Conservation (phyloP, 352 stramenopile genomes). For the Pythium rhizo-oryzae region DNA sequence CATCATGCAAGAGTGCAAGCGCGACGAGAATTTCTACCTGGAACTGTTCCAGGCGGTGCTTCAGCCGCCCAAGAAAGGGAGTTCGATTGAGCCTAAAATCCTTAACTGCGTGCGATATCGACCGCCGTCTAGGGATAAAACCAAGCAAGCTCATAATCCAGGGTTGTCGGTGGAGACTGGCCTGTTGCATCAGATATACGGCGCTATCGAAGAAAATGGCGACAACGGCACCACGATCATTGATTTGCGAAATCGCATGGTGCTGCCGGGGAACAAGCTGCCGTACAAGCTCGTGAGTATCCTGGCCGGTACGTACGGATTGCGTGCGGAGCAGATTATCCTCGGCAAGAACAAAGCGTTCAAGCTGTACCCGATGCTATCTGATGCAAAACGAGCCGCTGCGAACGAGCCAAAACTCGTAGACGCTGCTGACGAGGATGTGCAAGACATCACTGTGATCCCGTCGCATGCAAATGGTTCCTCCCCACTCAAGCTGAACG, state of each 20-base stretch:
- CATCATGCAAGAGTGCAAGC: constrained; percentile 72
- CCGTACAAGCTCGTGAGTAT: constrained; percentile 79
- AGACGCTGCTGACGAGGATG: constrained; percentile 11
- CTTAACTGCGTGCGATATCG: constrained; percentile 83
- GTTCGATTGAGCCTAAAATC: constrained; percentile 65
- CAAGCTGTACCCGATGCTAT: constrained; percentile 51
- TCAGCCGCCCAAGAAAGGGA: constrained; percentile 50
- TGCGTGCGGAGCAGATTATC: constrained; percentile 78
- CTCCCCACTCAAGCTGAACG: background rate
- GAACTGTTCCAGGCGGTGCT: constrained; percentile 81
- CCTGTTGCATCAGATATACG: constrained; percentile 71
- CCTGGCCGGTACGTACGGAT: constrained; percentile 63
- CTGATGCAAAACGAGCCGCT: constrained; percentile 15
- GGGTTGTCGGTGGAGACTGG: constrained; percentile 73
- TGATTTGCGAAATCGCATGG: constrained; percentile 72
- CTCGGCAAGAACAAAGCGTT: constrained; percentile 85
- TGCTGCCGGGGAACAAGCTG: constrained; percentile 72
- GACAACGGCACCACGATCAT: constrained; percentile 69
- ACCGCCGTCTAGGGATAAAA: constrained; percentile 21
- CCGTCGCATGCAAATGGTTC: background rate
- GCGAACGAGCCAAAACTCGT: background rate
- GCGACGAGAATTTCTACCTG: constrained; percentile 56
- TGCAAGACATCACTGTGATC: constrained; percentile 28
- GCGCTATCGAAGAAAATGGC: constrained; percentile 68
- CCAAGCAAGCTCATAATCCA: constrained; percentile 7